A percentile compares a stretch with the other conserved stretches of the same genome.
Evolutionary conservation across 2,329 filamentous ascomycete genomes (phyloP).

Genomic region (Cladophialophora psammophila): DNA sequence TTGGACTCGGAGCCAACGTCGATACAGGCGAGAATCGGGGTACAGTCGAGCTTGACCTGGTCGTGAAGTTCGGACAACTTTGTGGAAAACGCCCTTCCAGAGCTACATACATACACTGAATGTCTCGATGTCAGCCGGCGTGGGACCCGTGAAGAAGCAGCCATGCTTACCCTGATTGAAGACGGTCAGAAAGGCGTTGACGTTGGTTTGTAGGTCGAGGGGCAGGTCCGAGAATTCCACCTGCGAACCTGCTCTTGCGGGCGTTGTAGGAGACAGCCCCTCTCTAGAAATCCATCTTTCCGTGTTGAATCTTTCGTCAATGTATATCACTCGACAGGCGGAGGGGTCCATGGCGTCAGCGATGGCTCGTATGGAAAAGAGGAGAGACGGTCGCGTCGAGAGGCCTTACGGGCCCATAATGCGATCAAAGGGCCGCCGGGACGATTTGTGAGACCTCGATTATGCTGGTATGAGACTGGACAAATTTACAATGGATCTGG

Average conservation of each 20-base stretch:
- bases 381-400: slow-evolving; percentile 25
- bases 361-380: slow-evolving; percentile 15
- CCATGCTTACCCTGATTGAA: slow-evolving; percentile 59
- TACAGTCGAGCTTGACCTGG: slow-evolving; percentile 51
- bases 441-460: slow-evolving; percentile 23
- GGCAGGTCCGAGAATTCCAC: slow-evolving; percentile 50
- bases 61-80: slow-evolving; percentile 60
- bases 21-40: slow-evolving; percentile 64
- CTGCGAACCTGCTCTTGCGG: slow-evolving; percentile 40
- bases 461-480: slow-evolving; percentile 7
- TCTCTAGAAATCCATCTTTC: slow-evolving; percentile 54
- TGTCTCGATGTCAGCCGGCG: slow-evolving; percentile 18
- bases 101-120: slow-evolving; percentile 62
- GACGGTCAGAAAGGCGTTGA: slow-evolving; percentile 57
- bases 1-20: slow-evolving; percentile 58
- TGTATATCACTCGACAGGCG: slow-evolving; percentile 55
- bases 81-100: slow-evolving; percentile 60
- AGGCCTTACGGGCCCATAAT: slow-evolving; percentile 32
- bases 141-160: not conserved
- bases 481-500: slow-evolving; percentile 16
- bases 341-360: slow-evolving; percentile 48
- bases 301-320: slow-evolving; percentile 54
- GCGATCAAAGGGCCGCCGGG: slow-evolving; percentile 25
- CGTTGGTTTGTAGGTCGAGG: slow-evolving; percentile 55
- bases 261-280: slow-evolving; percentile 36